Evolutionary conservation across 2,329 filamentous ascomycete genomes (phyloP).

Genomic region (Ophiosphaerella herpotricha): DNA sequence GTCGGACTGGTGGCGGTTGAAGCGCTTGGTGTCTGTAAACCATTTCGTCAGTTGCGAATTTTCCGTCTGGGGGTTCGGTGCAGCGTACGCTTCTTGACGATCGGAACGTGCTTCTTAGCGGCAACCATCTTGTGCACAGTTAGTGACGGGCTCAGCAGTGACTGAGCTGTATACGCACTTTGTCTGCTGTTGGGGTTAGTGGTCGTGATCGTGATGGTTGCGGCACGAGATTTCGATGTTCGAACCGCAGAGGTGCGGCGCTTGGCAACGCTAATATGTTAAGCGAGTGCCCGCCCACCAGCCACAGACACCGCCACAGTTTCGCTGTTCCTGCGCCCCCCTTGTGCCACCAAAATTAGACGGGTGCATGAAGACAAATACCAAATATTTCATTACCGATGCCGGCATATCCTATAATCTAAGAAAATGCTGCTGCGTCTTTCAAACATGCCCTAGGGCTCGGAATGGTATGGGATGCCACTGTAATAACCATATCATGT

Average conservation of each 20-base stretch:
- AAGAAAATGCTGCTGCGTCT: slow-evolving; percentile 14
- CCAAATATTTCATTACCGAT: slow-evolving; percentile 11
- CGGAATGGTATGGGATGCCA: slow-evolving; percentile 24
- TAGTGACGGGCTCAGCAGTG: slow-evolving; percentile 21
- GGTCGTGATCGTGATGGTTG: slow-evolving; percentile 23
- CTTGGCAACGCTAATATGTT: slow-evolving; percentile 24
- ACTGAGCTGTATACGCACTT: slow-evolving; percentile 35
- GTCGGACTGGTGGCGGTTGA: slow-evolving; percentile 97
- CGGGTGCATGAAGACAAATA: neutral
- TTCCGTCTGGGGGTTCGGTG: slow-evolving; percentile 24
- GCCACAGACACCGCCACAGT: slow-evolving; percentile 4
- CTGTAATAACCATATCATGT: slow-evolving; percentile 15
- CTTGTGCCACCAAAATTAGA: too few species aligned
- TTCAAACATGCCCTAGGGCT: slow-evolving; percentile 6
- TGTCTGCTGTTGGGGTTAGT: slow-evolving; percentile 45
- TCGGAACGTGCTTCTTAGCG: slow-evolving; percentile 98
- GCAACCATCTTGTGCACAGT: slow-evolving; percentile 77
- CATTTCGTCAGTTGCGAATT: slow-evolving; percentile 40
- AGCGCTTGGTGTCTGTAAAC: slow-evolving; percentile 81
- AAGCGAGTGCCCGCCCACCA: slow-evolving; percentile 26
- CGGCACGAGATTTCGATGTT: slow-evolving; percentile 6
- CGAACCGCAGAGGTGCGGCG: slow-evolving; percentile 17
- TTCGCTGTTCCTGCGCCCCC: too few species aligned
- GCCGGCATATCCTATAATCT: slow-evolving; percentile 20
- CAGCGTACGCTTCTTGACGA: slow-evolving; percentile 99